phyloP scores from a whole-genome alignment of 2,329 filamentous ascomycete genomes.

The Aspergillus sp. region DNA sequence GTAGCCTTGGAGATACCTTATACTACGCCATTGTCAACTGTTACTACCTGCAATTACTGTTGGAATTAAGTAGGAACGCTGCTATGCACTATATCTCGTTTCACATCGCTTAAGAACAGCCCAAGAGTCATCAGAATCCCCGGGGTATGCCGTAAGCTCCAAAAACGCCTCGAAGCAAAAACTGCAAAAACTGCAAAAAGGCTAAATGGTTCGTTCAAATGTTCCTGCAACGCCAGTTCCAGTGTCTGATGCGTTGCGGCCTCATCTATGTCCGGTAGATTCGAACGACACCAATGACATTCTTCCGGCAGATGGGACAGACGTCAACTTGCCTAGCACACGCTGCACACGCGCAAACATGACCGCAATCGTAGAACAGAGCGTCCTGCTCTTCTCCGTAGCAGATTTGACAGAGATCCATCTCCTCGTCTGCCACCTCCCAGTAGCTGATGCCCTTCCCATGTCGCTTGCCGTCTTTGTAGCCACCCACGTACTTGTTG shows the following conservation, averaged over 20 bases:
- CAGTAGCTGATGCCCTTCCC: constrained; percentile 55
- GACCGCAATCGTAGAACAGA: constrained; percentile 55
- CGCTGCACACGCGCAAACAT: constrained; percentile 51
- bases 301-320: constrained; percentile 53
- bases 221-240: too few species aligned
- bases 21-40: too few species aligned
- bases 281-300: constrained; percentile 49
- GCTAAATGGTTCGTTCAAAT: too few species aligned
- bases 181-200: constrained; percentile 8
- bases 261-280: constrained; percentile 44
- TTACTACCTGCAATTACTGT: too few species aligned
- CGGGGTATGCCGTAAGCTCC: constrained; percentile 13
- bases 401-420: constrained; percentile 52
- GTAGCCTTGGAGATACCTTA: too few species aligned
- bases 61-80: too few species aligned
- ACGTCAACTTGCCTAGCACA: constrained; percentile 51
- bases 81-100: too few species aligned
- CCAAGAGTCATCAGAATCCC: constrained; percentile 3
- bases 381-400: constrained; percentile 52
- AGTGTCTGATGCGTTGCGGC: too few species aligned
- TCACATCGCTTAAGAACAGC: too few species aligned
- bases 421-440: constrained; percentile 53
- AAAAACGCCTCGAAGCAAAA: constrained; percentile 3
- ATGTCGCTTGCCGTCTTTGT: constrained; percentile 50
- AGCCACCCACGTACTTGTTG: constrained; percentile 54